Evolutionary conservation across 139 green algal genomes (phyloP).

Genomic region (Micromonas commoda): DNA sequence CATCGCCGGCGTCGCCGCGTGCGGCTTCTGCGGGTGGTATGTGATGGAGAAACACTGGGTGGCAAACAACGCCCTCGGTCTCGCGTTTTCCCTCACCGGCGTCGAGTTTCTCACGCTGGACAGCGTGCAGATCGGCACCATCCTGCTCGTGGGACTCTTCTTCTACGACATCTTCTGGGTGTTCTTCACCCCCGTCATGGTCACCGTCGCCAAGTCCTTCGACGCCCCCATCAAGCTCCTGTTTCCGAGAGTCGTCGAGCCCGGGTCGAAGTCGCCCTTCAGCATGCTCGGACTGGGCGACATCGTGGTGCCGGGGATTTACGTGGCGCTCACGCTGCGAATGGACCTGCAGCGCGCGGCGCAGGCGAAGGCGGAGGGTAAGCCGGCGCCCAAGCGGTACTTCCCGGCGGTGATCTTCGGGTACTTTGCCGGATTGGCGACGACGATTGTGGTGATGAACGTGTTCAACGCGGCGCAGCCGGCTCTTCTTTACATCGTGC

Average conservation of each 20-base stretch:
- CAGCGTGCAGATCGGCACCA: constrained; percentile 63
- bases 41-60: constrained; percentile 83
- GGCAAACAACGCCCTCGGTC: constrained; percentile 90
- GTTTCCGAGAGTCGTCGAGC: constrained; percentile 14
- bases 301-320: constrained; percentile 84
- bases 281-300: constrained; percentile 95
- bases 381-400: constrained; percentile 29
- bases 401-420: constrained; percentile 62
- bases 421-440: constrained; percentile 71
- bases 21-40: constrained; percentile 74
- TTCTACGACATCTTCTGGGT: constrained; percentile 99
- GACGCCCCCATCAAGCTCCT: constrained; percentile 96
- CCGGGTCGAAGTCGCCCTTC: constrained; percentile 58
- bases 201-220: constrained; percentile 90
- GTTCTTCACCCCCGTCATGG: constrained; percentile 97
- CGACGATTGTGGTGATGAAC: constrained; percentile 96
- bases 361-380: not conserved
- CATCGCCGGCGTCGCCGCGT: constrained; percentile 39
- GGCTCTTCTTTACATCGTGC: constrained; percentile 96
- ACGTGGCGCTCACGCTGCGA: constrained; percentile 89
- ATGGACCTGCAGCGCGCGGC: not conserved
- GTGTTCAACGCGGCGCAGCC: constrained; percentile 86
- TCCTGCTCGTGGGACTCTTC: constrained; percentile 85
- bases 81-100: constrained; percentile 85
- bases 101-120: constrained; percentile 93